Conservation (phyloP, 371 early-diverging fungal species). For the Batkoa obscura region DNA sequence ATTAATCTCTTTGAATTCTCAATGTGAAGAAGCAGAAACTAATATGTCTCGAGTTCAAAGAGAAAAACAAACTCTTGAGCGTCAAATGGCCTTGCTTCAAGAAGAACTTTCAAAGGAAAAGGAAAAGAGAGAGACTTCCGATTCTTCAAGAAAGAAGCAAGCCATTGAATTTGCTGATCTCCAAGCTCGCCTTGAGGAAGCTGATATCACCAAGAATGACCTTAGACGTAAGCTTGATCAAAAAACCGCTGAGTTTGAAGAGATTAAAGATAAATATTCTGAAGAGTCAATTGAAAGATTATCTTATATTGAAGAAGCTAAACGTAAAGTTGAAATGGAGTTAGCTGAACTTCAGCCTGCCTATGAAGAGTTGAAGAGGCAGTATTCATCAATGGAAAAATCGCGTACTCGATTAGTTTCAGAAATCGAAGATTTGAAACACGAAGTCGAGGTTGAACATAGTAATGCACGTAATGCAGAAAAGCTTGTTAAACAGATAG, state of each 20-base stretch:
- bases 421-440: slow-evolving; percentile 50
- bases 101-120: slow-evolving; percentile 42
- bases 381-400: slow-evolving; percentile 35
- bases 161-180: slow-evolving; percentile 26
- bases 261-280: slow-evolving; percentile 37
- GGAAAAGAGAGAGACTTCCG: slow-evolving; percentile 24
- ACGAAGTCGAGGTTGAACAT: slow-evolving; percentile 53
- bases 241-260: slow-evolving; percentile 45
- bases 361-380: slow-evolving; percentile 31
- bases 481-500: slow-evolving; percentile 29
- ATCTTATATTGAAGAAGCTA: slow-evolving; percentile 39
- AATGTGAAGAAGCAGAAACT: slow-evolving; percentile 31
- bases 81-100: slow-evolving; percentile 26
- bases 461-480: slow-evolving; percentile 34
- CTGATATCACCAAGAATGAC: slow-evolving; percentile 30
- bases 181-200: slow-evolving; percentile 42
- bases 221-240: slow-evolving; percentile 26
- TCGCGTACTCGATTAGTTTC: slow-evolving; percentile 31
- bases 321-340: slow-evolving; percentile 32
- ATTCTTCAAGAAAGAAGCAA: slow-evolving; percentile 12
- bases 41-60: slow-evolving; percentile 27
- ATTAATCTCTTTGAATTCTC: slow-evolving; percentile 19
- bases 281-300: slow-evolving; percentile 29
- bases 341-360: slow-evolving; percentile 34
- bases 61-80: slow-evolving; percentile 25